Percentiles rank a stretch among this genome's conserved stretches.
Conservation (phyloP, 306 rosid genomes). For the Rosa rugosa region DNA sequence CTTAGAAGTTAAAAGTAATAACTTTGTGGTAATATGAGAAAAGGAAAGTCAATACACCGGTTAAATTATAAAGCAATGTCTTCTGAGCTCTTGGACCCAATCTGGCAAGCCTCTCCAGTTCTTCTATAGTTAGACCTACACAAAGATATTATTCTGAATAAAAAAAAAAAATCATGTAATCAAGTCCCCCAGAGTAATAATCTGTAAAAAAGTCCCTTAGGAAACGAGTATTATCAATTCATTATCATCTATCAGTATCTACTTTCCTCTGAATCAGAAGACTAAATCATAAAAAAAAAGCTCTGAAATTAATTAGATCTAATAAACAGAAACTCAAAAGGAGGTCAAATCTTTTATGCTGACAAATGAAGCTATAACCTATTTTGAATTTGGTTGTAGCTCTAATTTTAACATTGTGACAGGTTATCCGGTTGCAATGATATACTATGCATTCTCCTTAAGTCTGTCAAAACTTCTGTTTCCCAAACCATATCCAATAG, state of each 20-base stretch:
- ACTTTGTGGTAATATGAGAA: not conserved
- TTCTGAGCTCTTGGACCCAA: slow-evolving; percentile 75
- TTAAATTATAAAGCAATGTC: no score
- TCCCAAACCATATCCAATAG: no score
- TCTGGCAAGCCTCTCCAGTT: slow-evolving; percentile 71
- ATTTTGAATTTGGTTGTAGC: no score
- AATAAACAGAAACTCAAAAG: not conserved
- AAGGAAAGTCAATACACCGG: no score
- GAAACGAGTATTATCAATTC: not conserved
- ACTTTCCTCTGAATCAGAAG: not conserved
- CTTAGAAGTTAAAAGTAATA: not conserved
- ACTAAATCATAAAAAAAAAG: not conserved
- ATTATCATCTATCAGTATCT: not conserved
- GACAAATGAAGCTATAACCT: not conserved
- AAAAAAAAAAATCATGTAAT: not conserved
- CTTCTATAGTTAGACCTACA: slow-evolving; percentile 70
- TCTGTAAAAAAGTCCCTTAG: not conserved
- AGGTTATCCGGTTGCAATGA: no score
- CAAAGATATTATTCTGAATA: slow-evolving; percentile 7
- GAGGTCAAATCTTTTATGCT: not conserved
- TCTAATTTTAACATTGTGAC: no score
- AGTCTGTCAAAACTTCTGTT: no score
- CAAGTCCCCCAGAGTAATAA: not conserved
- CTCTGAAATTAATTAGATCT: not conserved
- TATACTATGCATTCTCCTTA: no score